Percentiles rank a stretch among this genome's conserved stretches.
Evolutionary conservation across 345 rosid species (phyloP).

Genomic region (Citrus trifoliata): DNA sequence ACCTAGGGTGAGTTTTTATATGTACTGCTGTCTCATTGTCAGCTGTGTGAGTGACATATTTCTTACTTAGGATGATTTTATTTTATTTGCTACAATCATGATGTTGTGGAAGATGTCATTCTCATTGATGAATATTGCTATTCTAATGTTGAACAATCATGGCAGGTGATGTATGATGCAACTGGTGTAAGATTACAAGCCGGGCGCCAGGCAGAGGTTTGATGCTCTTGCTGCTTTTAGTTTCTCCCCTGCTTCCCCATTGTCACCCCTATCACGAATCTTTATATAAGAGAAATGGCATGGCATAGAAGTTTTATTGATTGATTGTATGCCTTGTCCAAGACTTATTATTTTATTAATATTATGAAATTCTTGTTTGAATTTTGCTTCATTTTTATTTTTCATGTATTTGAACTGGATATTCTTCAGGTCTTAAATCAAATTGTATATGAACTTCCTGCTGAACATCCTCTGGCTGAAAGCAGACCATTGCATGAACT

Average conservation of each 20-base stretch:
- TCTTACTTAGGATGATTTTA: not conserved
- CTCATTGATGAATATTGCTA: not conserved
- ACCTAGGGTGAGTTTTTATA: not conserved
- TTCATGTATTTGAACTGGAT: slow-evolving; percentile 13
- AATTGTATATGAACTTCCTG: slow-evolving; percentile 88
- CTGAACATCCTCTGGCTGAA: slow-evolving; percentile 91
- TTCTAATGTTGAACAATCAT: slow-evolving; percentile 14
- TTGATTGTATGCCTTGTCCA: not conserved
- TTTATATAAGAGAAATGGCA: not conserved
- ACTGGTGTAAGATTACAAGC: slow-evolving; percentile 89
- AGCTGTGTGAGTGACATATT: not conserved
- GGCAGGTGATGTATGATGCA: slow-evolving; percentile 89
- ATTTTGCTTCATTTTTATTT: not conserved
- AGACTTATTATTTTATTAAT: not conserved
- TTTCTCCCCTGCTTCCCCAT: not conserved
- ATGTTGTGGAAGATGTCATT: not conserved
- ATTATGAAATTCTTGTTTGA: not conserved
- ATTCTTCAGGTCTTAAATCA: slow-evolving; percentile 75
- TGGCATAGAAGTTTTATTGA: not conserved
- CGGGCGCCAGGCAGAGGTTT: slow-evolving; percentile 93
- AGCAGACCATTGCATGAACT: slow-evolving; percentile 78
- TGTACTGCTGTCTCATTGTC: not conserved
- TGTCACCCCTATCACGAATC: not conserved
- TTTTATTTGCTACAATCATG: not conserved
- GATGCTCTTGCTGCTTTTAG: slow-evolving; percentile 14